Conservation (phyloP, 768 basidiomycete species). For the Russula olivacea region DNA sequence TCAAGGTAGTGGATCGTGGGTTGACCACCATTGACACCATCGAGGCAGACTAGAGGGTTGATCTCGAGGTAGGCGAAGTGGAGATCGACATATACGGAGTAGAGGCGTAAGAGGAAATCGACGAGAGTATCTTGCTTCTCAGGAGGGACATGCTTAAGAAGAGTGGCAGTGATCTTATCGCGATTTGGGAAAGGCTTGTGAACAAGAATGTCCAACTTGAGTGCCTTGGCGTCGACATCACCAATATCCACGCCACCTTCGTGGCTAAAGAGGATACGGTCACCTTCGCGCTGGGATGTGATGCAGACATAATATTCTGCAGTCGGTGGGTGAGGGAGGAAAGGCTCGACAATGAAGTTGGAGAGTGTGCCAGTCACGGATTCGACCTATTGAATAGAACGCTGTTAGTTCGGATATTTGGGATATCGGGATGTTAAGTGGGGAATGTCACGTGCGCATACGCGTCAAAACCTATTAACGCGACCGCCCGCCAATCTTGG, state of each 20-base stretch:
- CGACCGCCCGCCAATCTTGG: not conserved
- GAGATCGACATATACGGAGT: slow-evolving; percentile 96
- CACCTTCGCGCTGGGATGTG: slow-evolving; percentile 90
- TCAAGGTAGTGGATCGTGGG: slow-evolving; percentile 92
- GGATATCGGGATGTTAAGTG: not conserved
- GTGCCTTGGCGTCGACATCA: slow-evolving; percentile 96
- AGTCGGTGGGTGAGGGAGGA: slow-evolving; percentile 89
- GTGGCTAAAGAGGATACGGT: slow-evolving; percentile 96
- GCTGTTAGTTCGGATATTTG: slow-evolving; percentile 5
- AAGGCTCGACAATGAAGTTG: slow-evolving; percentile 99
- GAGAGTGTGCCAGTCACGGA: slow-evolving; percentile 89
- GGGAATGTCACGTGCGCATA: slow-evolving; percentile 23
- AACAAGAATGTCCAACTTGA: slow-evolving; percentile 81
- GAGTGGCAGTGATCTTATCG: slow-evolving; percentile 62
- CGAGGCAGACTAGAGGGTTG: slow-evolving; percentile 95
- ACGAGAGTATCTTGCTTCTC: slow-evolving; percentile 86
- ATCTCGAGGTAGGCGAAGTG: slow-evolving; percentile 99
- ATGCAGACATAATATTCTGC: slow-evolving; percentile 99
- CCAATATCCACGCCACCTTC: slow-evolving; percentile 99
- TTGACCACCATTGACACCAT: slow-evolving; percentile 61
- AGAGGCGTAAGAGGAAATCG: slow-evolving; percentile 92
- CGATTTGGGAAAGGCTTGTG: slow-evolving; percentile 75
- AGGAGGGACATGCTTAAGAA: slow-evolving; percentile 78
- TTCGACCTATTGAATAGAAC: slow-evolving; percentile 59
- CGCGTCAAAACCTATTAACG: slow-evolving; percentile 1